Percentiles rank a stretch among this genome's conserved stretches.
These are phyloP conservation scores for Casuarina glauca DNA, from an alignment of 306 rosid genomes.

Conservation along the genomic window DNA sequence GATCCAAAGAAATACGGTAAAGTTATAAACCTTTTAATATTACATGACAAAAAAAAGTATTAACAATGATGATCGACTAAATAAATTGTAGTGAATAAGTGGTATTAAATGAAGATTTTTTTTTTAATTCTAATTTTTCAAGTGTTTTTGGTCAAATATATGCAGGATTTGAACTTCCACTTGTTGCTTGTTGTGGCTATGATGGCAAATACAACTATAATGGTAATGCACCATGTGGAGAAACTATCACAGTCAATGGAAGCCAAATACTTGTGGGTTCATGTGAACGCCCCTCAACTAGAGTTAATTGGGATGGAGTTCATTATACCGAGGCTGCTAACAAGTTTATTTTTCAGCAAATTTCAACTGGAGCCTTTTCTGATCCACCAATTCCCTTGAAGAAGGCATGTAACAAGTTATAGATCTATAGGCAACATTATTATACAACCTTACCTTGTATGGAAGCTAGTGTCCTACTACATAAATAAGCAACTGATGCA, in stretches of 20 bases:
- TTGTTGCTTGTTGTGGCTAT: conserved; percentile 48
- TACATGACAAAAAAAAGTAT: too few species aligned
- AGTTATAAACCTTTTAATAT: too few species aligned
- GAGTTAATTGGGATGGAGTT: conserved; percentile 2
- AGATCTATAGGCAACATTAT: too few species aligned
- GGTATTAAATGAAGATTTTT: neutral
- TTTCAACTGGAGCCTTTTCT: neutral
- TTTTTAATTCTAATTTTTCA: too few species aligned
- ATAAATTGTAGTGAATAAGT: too few species aligned
- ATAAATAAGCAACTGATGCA: too few species aligned
- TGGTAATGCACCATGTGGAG: neutral
- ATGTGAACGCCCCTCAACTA: neutral
- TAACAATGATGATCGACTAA: too few species aligned
- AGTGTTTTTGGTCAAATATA: neutral
- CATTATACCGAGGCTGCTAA: neutral
- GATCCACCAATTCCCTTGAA: neutral
- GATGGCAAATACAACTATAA: conserved; percentile 52
- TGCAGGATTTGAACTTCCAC: conserved; percentile 55
- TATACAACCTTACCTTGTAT: too few species aligned
- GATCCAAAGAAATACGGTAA: conserved; percentile 48
- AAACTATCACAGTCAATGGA: neutral
- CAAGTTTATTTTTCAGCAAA: neutral
- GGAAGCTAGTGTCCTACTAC: too few species aligned
- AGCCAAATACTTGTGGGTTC: neutral
- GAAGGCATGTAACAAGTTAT: neutral